Conservation (phyloP, 1,139 yeast species). For the Suhomyces chickasaworum region DNA sequence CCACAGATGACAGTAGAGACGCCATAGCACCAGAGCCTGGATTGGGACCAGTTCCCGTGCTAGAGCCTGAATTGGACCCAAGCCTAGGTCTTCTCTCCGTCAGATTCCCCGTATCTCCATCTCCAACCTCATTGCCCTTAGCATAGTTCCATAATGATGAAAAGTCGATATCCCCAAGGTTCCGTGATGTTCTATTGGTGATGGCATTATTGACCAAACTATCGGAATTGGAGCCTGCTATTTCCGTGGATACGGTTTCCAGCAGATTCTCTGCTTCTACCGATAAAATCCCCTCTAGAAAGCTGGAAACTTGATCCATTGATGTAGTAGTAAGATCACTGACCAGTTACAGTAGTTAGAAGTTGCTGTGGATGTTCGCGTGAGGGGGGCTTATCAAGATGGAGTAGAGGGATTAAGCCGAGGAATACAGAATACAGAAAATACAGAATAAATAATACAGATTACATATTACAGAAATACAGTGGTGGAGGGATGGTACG, state of each 20-base stretch:
- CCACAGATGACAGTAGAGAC: background rate
- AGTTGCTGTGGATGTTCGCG: background rate
- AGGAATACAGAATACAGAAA: too few relatives aligned
- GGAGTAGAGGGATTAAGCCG: background rate
- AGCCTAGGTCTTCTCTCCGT: background rate
- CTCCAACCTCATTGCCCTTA: background rate
- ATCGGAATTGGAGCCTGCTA: constrained; percentile 11
- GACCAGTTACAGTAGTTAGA: background rate
- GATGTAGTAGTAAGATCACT: background rate
- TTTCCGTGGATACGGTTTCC: background rate
- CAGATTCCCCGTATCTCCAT: background rate
- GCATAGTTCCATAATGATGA: constrained; percentile 16
- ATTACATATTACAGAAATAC: too few relatives aligned
- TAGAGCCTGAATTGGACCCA: background rate
- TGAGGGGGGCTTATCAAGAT: background rate
- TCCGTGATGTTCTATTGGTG: constrained; percentile 3
- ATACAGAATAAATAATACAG: too few relatives aligned
- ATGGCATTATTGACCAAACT: constrained; percentile 11
- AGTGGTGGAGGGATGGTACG: too few relatives aligned
- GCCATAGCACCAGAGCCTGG: background rate
- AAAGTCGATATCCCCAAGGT: constrained; percentile 14
- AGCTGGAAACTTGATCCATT: constrained; percentile 27
- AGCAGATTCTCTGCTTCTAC: constrained; percentile 16
- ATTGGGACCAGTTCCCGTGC: background rate
- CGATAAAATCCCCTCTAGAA: constrained; percentile 25